Evolutionary conservation across 768 basidiomycete genomes (phyloP).

Genomic region (Kwoniella dejecticola): DNA sequence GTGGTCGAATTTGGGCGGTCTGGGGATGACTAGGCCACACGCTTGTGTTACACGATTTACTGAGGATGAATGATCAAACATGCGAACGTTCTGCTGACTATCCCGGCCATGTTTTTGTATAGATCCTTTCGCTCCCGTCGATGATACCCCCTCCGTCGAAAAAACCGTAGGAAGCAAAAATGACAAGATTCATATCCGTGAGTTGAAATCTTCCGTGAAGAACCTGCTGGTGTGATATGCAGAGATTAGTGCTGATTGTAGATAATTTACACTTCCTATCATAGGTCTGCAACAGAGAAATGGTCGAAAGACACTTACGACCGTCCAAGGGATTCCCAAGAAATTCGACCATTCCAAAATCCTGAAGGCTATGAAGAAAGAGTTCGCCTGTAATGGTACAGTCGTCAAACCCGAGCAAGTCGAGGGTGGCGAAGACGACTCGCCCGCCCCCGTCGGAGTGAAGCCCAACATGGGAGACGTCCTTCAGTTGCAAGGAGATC

Average conservation of each 20-base stretch:
- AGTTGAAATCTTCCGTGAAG: constrained; percentile 14
- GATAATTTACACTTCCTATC: background rate
- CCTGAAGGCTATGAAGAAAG: constrained; percentile 99
- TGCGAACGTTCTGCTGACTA: constrained; percentile 4
- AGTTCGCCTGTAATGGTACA: constrained; percentile 98
- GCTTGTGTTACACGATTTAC: too few species aligned
- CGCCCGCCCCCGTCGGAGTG: constrained; percentile 31
- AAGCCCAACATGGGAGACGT: constrained; percentile 90
- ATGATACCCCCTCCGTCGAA: constrained; percentile 52
- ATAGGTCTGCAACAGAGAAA: constrained; percentile 95
- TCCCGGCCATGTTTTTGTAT: background rate
- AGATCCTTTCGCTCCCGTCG: constrained; percentile 24
- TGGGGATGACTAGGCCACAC: too few species aligned
- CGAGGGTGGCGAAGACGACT: constrained; percentile 35
- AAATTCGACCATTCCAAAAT: constrained; percentile 97
- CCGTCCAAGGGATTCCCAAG: constrained; percentile 90
- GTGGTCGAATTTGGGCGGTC: background rate
- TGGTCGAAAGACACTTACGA: constrained; percentile 97
- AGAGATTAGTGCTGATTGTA: too few species aligned
- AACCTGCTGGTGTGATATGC: too few species aligned
- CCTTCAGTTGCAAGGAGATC: constrained; percentile 98
- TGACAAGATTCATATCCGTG: constrained; percentile 58
- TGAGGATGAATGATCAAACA: too few species aligned
- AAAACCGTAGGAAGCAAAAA: constrained; percentile 45
- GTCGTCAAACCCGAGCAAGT: constrained; percentile 63